A percentile compares a stretch with the other conserved stretches of the same genome.
These are phyloP conservation scores for Geotrichum australiense DNA, from an alignment of 1,139 yeast species.

Conservation along the genomic window DNA sequence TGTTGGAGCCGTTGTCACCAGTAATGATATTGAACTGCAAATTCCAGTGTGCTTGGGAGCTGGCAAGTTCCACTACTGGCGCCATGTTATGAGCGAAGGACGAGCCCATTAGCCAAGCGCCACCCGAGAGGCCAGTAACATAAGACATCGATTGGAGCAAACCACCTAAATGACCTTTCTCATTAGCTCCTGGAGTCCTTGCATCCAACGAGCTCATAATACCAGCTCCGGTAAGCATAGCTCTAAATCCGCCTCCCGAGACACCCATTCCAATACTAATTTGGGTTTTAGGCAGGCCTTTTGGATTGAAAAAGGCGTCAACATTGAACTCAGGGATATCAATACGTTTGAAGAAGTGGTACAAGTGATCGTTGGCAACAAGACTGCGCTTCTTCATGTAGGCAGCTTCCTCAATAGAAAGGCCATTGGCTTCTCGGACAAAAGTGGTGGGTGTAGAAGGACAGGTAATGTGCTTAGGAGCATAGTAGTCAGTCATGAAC, in stretches of 20 bases:
- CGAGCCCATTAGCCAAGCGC: constrained; percentile 80
- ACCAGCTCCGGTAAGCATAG: constrained; percentile 78
- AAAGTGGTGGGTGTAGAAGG: constrained; percentile 17
- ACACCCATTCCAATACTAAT: constrained; percentile 55
- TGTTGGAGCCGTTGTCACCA: constrained; percentile 5
- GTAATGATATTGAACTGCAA: constrained; percentile 39
- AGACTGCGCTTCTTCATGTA: constrained; percentile 16
- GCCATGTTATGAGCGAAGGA: constrained; percentile 79
- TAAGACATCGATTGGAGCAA: constrained; percentile 67
- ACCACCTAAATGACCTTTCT: constrained; percentile 66
- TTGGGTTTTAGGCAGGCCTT: background rate
- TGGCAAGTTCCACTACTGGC: constrained; percentile 50
- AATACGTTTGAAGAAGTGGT: constrained; percentile 6
- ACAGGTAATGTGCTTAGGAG: constrained; percentile 22
- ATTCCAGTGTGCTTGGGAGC: constrained; percentile 56
- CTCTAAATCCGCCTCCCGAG: constrained; percentile 82
- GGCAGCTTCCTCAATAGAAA: constrained; percentile 21
- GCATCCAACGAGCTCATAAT: constrained; percentile 65
- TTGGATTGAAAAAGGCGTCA: constrained; percentile 5
- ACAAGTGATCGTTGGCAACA: constrained; percentile 2
- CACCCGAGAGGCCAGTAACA: constrained; percentile 74
- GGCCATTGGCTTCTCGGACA: constrained; percentile 23
- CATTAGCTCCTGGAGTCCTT: constrained; percentile 50
- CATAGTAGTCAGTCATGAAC: constrained; percentile 24
- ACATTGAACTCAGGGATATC: constrained; percentile 14